These are phyloP conservation scores for Phialemonium atrogriseum DNA, from an alignment of 2,329 filamentous ascomycete species.

Conservation along the genomic window DNA sequence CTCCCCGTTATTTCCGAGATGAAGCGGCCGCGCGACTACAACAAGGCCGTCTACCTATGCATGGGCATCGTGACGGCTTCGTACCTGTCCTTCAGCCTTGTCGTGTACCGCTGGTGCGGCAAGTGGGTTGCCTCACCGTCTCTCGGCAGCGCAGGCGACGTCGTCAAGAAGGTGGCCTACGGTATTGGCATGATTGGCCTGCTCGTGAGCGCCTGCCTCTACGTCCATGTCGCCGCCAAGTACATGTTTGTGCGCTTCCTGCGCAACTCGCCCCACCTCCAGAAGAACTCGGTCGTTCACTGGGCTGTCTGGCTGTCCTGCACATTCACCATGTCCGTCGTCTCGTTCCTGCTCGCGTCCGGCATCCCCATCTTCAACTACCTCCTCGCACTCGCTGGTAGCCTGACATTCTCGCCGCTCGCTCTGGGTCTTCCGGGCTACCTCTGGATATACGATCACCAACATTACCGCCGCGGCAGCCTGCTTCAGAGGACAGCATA, in stretches of 20 bases:
- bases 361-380: constrained; percentile 19
- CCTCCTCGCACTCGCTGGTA: constrained; percentile 9
- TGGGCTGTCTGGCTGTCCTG: constrained; percentile 20
- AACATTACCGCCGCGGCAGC: constrained; percentile 20
- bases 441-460: constrained; percentile 27
- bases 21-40: constrained; percentile 49
- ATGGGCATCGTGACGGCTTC: constrained; percentile 46
- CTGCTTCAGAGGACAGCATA: constrained; percentile 18
- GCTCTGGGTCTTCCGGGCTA: constrained; percentile 25
- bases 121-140: constrained; percentile 54
- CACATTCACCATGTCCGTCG: constrained; percentile 13
- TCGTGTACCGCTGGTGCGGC: constrained; percentile 54
- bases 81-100: constrained; percentile 50
- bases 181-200: constrained; percentile 48
- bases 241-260: constrained; percentile 22
- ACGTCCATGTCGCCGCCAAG: constrained; percentile 21
- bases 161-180: constrained; percentile 53
- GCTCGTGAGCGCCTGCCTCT: constrained; percentile 28
- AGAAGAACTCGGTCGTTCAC: constrained; percentile 17
- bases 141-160: constrained; percentile 49
- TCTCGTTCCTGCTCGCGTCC: constrained; percentile 16
- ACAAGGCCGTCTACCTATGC: constrained; percentile 49
- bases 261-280: constrained; percentile 17
- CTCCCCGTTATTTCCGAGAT: constrained; percentile 59
- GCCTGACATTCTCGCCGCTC: constrained; percentile 21